Conservation (phyloP, 306 rosid genomes). For the Argentina anserina region DNA sequence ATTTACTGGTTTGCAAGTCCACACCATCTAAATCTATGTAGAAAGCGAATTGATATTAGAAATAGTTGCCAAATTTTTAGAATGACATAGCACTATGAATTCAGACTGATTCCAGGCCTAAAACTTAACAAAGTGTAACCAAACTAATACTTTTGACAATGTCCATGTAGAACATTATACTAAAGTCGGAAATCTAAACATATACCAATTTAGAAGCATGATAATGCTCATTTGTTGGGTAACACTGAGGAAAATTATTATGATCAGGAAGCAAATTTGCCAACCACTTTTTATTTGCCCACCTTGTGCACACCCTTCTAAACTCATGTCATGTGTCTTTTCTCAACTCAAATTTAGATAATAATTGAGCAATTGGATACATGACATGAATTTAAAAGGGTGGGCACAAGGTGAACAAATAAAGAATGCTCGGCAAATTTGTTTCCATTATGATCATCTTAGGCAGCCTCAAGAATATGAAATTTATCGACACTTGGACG, state of each 20-base stretch:
- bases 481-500: not conserved
- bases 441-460: not conserved
- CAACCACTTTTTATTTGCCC: no score
- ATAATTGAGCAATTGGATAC: no score
- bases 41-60: not conserved
- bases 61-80: not conserved
- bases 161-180: no score
- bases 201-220: not conserved
- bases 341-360: no score
- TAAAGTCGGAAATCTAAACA: not conserved
- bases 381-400: no score
- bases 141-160: not conserved
- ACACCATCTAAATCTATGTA: conserved; percentile 24
- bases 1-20: conserved; percentile 28
- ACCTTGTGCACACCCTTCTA: no score
- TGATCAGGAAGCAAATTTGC: no score
- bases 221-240: not conserved
- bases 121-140: not conserved
- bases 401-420: no score
- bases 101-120: not conserved
- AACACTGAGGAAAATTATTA: not conserved
- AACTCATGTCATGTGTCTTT: no score
- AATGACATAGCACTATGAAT: not conserved
- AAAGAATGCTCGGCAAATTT: no score
- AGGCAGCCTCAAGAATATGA: not conserved